Evolutionary conservation across 2,329 filamentous ascomycete species (phyloP).

Genomic region (Metarhizium humberi): DNA sequence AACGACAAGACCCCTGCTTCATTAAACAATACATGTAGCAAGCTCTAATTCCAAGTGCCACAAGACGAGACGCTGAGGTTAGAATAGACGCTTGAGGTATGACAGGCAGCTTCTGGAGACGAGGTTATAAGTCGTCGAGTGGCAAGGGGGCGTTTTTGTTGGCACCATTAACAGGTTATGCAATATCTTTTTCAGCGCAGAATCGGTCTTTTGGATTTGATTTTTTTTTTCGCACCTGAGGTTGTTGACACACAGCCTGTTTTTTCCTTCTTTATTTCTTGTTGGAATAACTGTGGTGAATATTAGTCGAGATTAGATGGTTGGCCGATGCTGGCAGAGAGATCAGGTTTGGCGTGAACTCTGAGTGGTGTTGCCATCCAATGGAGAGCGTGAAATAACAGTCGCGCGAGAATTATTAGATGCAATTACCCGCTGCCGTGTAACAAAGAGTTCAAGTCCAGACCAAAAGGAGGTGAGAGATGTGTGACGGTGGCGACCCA

Average conservation of each 20-base stretch:
- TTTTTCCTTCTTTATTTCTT: not conserved
- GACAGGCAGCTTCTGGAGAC: not conserved
- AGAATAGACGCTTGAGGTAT: not conserved
- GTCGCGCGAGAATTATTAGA: not conserved
- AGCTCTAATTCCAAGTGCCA: not conserved
- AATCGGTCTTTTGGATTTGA: not conserved
- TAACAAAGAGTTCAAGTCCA: not conserved
- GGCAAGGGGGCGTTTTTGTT: not conserved
- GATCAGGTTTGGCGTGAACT: not conserved
- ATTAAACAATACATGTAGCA: conserved; percentile 3
- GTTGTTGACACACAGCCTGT: not conserved
- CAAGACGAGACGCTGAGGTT: not conserved
- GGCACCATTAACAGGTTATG: not conserved
- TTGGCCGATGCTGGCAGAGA: not conserved
- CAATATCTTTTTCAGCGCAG: not conserved
- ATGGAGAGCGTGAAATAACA: not conserved
- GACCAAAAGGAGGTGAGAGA: not conserved
- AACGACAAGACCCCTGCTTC: conserved; percentile 5
- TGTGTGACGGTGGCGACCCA: not conserved
- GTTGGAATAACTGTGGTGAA: not conserved
- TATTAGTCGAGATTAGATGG: not conserved
- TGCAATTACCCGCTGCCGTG: not conserved
- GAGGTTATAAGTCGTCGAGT: not conserved
- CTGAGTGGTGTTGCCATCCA: not conserved
- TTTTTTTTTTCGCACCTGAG: too few species aligned